These are phyloP conservation scores for Kodamaea nitidulidarum DNA, from an alignment of 805 yeast species.

Conservation along the genomic window DNA sequence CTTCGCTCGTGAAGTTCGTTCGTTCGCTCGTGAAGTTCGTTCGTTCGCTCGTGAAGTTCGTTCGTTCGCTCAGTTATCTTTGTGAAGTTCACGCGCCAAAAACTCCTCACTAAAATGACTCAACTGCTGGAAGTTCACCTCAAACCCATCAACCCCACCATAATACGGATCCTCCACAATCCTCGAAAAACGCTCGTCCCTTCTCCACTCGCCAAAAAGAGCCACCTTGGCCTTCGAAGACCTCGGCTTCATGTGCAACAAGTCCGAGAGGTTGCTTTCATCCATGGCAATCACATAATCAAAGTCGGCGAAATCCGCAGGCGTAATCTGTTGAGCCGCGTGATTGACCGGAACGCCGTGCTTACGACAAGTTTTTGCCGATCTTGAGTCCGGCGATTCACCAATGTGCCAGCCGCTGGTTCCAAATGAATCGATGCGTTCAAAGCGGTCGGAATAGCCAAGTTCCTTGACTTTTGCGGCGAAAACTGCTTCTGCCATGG, in stretches of 20 bases:
- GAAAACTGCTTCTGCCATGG: slow-evolving; percentile 97
- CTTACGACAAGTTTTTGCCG: slow-evolving; percentile 59
- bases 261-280: slow-evolving; percentile 50
- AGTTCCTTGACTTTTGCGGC: slow-evolving; percentile 53
- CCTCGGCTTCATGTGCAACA: slow-evolving; percentile 51
- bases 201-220: slow-evolving; percentile 80
- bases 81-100: slow-evolving; percentile 42
- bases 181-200: slow-evolving; percentile 42
- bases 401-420: slow-evolving; percentile 85
- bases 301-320: slow-evolving; percentile 50
- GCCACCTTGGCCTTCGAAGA: slow-evolving; percentile 46
- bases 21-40: too few species aligned
- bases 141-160: slow-evolving; percentile 83
- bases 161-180: slow-evolving; percentile 90
- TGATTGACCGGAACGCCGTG: slow-evolving; percentile 77
- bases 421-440: slow-evolving; percentile 78
- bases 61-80: too few species aligned
- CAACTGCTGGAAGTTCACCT: slow-evolving; percentile 70
- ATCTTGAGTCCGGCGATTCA: slow-evolving; percentile 73
- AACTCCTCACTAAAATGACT: slow-evolving; percentile 72
- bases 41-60: too few species aligned
- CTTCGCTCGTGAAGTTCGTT: too few species aligned
- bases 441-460: slow-evolving; percentile 44
- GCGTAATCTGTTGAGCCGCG: slow-evolving; percentile 62
- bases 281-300: slow-evolving; percentile 75